Conservation (phyloP, 176 grass and related monocot genomes). For the Eremochloa ophiuroides region DNA sequence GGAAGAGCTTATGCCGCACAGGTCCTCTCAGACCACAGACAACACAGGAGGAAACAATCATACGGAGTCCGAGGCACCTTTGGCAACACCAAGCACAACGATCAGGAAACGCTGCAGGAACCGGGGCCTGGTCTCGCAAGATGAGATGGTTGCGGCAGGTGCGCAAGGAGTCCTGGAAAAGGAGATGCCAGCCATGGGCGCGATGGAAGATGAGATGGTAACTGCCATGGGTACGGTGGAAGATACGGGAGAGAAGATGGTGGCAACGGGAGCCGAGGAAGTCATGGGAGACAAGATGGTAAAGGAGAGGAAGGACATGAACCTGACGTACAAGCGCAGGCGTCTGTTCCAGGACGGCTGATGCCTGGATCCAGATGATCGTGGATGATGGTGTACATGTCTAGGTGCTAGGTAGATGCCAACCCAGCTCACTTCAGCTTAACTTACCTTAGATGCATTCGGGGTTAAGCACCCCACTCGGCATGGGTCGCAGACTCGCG, state of each 20-base stretch:
- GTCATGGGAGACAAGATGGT: background rate
- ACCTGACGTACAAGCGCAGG: constrained; percentile 32
- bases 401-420: background rate
- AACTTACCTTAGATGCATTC: background rate
- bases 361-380: background rate
- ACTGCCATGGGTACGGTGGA: background rate
- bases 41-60: background rate
- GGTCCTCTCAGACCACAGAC: background rate
- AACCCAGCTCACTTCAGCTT: constrained; percentile 1
- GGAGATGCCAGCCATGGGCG: background rate
- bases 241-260: background rate
- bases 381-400: background rate
- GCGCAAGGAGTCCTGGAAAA: background rate
- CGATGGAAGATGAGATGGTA: background rate
- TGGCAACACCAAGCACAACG: constrained; percentile 10
- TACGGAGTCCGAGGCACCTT: background rate
- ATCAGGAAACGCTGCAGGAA: constrained; percentile 68
- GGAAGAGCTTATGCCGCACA: constrained; percentile 17
- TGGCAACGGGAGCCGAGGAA: constrained; percentile 1
- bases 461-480: background rate
- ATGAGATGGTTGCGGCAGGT: background rate
- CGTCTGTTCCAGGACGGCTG: constrained; percentile 31
- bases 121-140: constrained; percentile 46
- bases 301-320: constrained; percentile 8
- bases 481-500: background rate